Percentiles rank a stretch among this genome's conserved stretches.
These are phyloP conservation scores for Aphanomyces cochlioides DNA, from an alignment of 352 stramenopile genomes.

Conservation along the genomic window DNA sequence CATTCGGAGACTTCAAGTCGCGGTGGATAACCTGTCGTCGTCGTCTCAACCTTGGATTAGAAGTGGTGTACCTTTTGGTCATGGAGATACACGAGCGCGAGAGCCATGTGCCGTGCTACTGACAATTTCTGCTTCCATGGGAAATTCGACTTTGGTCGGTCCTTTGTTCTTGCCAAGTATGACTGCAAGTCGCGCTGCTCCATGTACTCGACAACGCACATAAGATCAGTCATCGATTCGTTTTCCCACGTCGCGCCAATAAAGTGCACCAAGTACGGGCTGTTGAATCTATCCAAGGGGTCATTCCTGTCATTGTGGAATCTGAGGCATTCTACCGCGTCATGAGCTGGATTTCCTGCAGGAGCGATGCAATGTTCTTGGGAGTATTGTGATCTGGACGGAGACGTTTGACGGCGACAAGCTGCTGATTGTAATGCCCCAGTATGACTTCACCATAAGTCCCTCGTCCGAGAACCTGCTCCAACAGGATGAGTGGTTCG, in stretches of 20 bases:
- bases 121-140: conserved; percentile 13
- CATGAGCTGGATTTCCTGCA: conserved; percentile 56
- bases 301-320: not conserved
- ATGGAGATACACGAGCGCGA: conserved; percentile 19
- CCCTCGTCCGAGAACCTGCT: conserved; percentile 12
- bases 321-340: conserved; percentile 6
- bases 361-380: conserved; percentile 46
- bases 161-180: conserved; percentile 34
- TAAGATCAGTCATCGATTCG: conserved; percentile 41
- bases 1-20: conserved; percentile 27
- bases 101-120: conserved; percentile 15
- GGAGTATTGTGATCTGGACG: conserved; percentile 31
- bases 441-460: conserved; percentile 24
- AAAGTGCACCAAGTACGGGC: conserved; percentile 48
- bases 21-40: conserved; percentile 22
- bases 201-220: conserved; percentile 69
- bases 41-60: not conserved
- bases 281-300: conserved; percentile 37
- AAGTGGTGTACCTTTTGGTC: conserved; percentile 11
- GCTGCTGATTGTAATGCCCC: conserved; percentile 19
- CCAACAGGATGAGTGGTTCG: conserved; percentile 6
- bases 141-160: not conserved
- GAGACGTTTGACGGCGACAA: conserved; percentile 26
- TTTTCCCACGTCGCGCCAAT: conserved; percentile 58
- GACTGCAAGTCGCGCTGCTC: conserved; percentile 46